Percentiles rank a stretch among this genome's conserved stretches.
phyloP scores from a whole-genome alignment of 2,329 filamentous ascomycete species.

The Lachnellula hyalina region DNA sequence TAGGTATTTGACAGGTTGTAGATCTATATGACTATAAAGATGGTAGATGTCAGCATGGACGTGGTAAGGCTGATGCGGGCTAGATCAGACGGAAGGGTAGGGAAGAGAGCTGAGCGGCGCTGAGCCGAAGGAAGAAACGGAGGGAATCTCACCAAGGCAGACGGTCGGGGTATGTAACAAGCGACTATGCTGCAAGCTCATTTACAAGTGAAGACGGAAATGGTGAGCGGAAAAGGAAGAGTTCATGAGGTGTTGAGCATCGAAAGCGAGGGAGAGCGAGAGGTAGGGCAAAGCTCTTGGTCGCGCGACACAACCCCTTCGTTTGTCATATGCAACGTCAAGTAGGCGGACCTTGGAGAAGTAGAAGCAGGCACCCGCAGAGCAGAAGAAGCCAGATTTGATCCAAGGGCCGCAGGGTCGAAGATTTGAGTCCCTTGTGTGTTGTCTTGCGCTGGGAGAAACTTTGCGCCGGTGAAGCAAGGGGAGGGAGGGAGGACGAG shows the following conservation, averaged over 20 bases:
- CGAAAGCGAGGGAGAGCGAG: constrained; percentile 24
- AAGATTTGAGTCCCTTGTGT: constrained; percentile 12
- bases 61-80: constrained; percentile 29
- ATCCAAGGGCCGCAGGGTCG: constrained; percentile 5
- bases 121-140: constrained; percentile 8
- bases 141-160: constrained; percentile 26
- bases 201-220: constrained; percentile 28
- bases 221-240: constrained; percentile 12
- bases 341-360: constrained; percentile 23
- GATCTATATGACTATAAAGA: constrained; percentile 32
- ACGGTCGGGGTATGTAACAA: constrained; percentile 28
- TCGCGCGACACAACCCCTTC: constrained; percentile 33
- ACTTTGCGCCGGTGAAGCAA: constrained; percentile 23
- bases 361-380: constrained; percentile 29
- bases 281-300: constrained; percentile 23
- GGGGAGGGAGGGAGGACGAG: constrained; percentile 6
- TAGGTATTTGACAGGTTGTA: constrained; percentile 29
- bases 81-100: constrained; percentile 6
- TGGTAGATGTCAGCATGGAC: constrained; percentile 29
- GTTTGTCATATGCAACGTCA: constrained; percentile 33
- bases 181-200: constrained; percentile 28
- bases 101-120: constrained; percentile 22
- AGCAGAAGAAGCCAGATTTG: constrained; percentile 8
- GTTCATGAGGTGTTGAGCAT: constrained; percentile 28
- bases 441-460: constrained; percentile 10